Conservation (phyloP, 257 asterid genomes). For the Lithospermum erythrorhizon region DNA sequence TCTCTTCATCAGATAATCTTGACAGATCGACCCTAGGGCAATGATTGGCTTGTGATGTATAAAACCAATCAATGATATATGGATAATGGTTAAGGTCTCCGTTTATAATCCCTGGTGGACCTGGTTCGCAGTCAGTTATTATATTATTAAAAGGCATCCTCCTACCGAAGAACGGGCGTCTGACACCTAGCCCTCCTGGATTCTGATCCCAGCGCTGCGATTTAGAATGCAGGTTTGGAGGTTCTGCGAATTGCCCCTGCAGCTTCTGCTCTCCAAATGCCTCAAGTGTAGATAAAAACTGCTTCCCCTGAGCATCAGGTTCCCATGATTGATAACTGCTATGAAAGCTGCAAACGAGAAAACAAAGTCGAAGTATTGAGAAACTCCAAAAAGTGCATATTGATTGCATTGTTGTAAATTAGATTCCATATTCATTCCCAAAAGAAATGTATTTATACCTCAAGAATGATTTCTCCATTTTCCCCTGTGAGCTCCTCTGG, state of each 20-base stretch:
- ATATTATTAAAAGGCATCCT: slow-evolving; percentile 14
- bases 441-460: slow-evolving; percentile 32
- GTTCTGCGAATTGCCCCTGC: slow-evolving; percentile 27
- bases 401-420: too few species aligned
- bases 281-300: slow-evolving; percentile 52
- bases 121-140: slow-evolving; percentile 19
- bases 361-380: slow-evolving; percentile 1
- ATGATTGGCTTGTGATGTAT: slow-evolving; percentile 50
- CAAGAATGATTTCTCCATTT: slow-evolving; percentile 91
- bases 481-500: slow-evolving; percentile 92
- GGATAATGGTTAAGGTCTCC: slow-evolving; percentile 51
- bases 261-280: slow-evolving; percentile 59
- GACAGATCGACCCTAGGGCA: slow-evolving; percentile 19
- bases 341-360: slow-evolving; percentile 55
- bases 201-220: slow-evolving; percentile 33
- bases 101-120: slow-evolving; percentile 56
- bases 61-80: slow-evolving; percentile 79
- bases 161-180: slow-evolving; percentile 30
- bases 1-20: slow-evolving; percentile 15
- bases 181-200: slow-evolving; percentile 23
- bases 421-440: too few species aligned
- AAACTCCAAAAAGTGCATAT: not conserved
- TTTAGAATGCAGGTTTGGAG: slow-evolving; percentile 21
- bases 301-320: slow-evolving; percentile 60
- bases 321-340: slow-evolving; percentile 77